These are phyloP conservation scores for Boletus tylopilopsis DNA, from an alignment of 768 basidiomycete genomes.

Conservation along the genomic window DNA sequence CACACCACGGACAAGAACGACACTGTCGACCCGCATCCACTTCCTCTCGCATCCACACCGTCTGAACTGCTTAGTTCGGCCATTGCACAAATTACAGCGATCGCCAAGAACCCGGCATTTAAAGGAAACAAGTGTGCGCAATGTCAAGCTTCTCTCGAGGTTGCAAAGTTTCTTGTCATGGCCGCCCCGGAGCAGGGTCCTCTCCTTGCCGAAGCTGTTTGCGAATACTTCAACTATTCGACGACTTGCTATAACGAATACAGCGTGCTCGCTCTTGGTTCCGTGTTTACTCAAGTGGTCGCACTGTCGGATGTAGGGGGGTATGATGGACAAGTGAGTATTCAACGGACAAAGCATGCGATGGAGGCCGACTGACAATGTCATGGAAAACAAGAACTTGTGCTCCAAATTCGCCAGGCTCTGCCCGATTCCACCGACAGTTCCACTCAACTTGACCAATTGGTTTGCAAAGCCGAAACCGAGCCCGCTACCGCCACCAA, in stretches of 20 bases:
- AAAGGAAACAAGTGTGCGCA: conserved; percentile 34
- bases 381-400: conserved; percentile 11
- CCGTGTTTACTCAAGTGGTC: conserved; percentile 42
- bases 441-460: conserved; percentile 38
- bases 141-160: conserved; percentile 37
- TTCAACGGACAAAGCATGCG: too few relatives aligned
- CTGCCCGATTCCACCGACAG: conserved; percentile 37
- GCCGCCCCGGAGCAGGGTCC: conserved; percentile 41
- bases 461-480: conserved; percentile 52
- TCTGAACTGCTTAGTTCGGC: conserved; percentile 35
- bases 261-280: conserved; percentile 34
- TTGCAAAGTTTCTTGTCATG: conserved; percentile 40
- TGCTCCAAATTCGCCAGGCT: conserved; percentile 35
- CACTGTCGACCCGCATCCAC: conserved; percentile 40
- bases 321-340: conserved; percentile 43
- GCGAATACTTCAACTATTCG: conserved; percentile 39
- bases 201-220: conserved; percentile 36
- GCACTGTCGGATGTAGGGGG: conserved; percentile 43
- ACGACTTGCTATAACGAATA: conserved; percentile 34
- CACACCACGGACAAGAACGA: conserved; percentile 29
- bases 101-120: conserved; percentile 34
- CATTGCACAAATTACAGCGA: conserved; percentile 35
- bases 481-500: conserved; percentile 37
- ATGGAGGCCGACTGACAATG: background rate
- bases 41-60: conserved; percentile 34